Evolutionary conservation across 164 flowering plant species (phyloP), one percentile per base, ranked within the genome.

Genomic region (Protea cynaroides): DNA sequence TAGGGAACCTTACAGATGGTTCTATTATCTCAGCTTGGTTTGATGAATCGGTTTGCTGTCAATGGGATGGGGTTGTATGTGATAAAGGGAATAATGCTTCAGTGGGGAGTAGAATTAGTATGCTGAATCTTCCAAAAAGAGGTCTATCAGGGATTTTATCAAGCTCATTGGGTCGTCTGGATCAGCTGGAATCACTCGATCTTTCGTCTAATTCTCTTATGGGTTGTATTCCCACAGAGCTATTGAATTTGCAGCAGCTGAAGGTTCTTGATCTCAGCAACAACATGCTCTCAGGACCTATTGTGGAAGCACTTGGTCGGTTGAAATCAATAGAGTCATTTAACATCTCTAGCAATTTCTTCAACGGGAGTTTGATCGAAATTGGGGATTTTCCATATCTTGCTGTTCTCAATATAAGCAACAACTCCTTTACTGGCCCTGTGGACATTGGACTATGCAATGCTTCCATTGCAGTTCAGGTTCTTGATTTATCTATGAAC

Each of bases 11-110:
- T 18, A 76, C 78, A 21, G 70, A 77, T 68, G 86, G 86, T 25
- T 76, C 84, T 11, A 71, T 84, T 55, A 44, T 75, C 61, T 64
- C 76, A 4, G 12, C 79, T 6, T 87, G 92, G 92, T 72, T 73
- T 0, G 56, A 76, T 58, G 76, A 56, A 0, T 62, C 81, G 8
- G 38, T 44, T 60, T 92, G 98, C 76, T 92, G 96, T 66, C 10
- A 75, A n/a, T 92, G 98, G 96, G 82, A 81, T 58, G 98, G 96
- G 63, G 85, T 92, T 64, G 25, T 59, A 8, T 92, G 96, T 71
- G 82, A 59, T n/a, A 66, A 63, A 67, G 55, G 23, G 24, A 69
- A 18, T 25, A 70, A 67, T 63, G 64, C 43, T 0, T 69, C 75
- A 2, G 57, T 24, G 21, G 14, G 24, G 11, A 1, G 57, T 5